A percentile compares a stretch with the other conserved stretches of the same genome.
Evolutionary conservation across 2,329 filamentous ascomycete species (phyloP).

Genomic region (Trichoderma hamatum): DNA sequence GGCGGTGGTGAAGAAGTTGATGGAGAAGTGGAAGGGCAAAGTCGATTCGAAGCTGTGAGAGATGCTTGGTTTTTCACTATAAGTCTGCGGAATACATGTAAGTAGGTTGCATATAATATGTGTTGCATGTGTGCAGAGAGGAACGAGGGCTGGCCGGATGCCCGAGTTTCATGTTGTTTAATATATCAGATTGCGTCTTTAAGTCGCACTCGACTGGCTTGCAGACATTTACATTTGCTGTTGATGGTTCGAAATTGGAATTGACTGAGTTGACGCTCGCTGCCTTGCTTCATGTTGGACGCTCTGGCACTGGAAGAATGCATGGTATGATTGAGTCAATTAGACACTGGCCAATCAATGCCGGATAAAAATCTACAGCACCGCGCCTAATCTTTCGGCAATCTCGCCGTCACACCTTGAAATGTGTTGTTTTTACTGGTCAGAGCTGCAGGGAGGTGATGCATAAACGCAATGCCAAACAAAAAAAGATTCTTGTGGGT

Average conservation of each 20-base stretch:
- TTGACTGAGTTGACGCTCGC: neutral
- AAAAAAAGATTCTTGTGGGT: neutral
- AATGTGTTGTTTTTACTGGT: neutral
- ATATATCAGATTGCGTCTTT: neutral
- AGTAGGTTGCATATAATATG: too few relatives aligned
- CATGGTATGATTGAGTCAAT: neutral
- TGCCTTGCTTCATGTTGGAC: neutral
- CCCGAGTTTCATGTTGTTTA: neutral
- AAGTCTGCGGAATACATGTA: too few relatives aligned
- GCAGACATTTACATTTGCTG: neutral
- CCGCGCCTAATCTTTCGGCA: neutral
- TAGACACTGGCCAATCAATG: neutral
- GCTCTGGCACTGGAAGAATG: neutral
- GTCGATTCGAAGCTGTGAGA: neutral
- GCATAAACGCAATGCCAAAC: neutral
- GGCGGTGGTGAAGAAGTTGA: conserved; percentile 28
- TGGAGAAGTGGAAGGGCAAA: conserved; percentile 27
- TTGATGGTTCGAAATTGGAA: too few relatives aligned
- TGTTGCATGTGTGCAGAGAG: neutral
- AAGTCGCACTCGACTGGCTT: neutral
- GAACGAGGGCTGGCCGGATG: neutral
- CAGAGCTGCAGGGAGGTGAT: neutral
- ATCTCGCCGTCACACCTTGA: neutral
- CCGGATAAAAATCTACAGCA: neutral
- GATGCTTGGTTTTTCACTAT: neutral